These are phyloP conservation scores for Trichoderma aggressivum DNA, from an alignment of 2,329 filamentous ascomycete genomes.

Conservation along the genomic window DNA sequence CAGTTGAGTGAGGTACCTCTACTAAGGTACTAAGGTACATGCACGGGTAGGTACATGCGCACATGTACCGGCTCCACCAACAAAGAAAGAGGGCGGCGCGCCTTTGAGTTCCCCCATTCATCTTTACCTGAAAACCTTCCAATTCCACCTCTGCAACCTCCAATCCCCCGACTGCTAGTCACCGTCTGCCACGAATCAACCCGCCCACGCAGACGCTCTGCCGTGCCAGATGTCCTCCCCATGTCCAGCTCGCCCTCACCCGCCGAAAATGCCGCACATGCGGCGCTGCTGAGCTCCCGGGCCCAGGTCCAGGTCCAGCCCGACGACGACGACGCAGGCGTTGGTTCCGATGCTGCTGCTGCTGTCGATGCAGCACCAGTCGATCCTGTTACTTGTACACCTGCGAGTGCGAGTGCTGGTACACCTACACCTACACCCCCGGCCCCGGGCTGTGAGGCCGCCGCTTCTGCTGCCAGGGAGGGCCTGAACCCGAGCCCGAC, in stretches of 20 bases:
- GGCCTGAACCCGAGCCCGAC: not conserved
- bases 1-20: no score
- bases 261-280: slow-evolving; percentile 54
- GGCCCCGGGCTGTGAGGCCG: not conserved
- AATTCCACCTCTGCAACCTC: slow-evolving; percentile 20
- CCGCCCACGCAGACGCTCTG: slow-evolving; percentile 26
- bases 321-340: slow-evolving; percentile 2
- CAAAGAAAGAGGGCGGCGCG: not conserved
- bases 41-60: not conserved
- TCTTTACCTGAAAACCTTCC: slow-evolving; percentile 12
- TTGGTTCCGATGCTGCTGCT: not conserved
- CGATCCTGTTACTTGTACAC: slow-evolving; percentile 6
- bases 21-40: no score
- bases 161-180: slow-evolving; percentile 20
- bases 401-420: not conserved
- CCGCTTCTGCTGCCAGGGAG: not conserved
- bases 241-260: slow-evolving; percentile 53
- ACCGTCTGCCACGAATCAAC: slow-evolving; percentile 25
- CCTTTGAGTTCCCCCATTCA: slow-evolving; percentile 8
- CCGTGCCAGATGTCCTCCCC: slow-evolving; percentile 53
- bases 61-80: not conserved
- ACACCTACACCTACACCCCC: slow-evolving; percentile 6
- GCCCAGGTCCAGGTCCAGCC: not conserved
- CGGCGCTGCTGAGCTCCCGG: slow-evolving; percentile 41
- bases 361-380: not conserved